Conservation (phyloP, 169 alveolate species). For the Plasmodium coatneyi region DNA sequence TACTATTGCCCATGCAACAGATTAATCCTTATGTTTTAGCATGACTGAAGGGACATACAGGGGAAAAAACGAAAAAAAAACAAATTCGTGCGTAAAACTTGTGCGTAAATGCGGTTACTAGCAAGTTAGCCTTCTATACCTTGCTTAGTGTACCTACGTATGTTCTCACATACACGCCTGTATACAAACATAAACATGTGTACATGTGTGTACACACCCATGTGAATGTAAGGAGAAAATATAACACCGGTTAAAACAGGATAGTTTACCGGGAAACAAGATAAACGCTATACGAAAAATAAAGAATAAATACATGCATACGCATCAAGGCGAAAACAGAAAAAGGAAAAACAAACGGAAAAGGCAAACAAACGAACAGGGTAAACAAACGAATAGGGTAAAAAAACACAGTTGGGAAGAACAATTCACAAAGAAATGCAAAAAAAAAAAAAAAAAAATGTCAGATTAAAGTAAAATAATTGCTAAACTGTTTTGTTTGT, state of each 20-base stretch:
- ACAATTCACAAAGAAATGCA: not conserved
- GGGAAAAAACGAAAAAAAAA: not conserved
- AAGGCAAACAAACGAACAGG: not conserved
- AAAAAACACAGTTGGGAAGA: not conserved
- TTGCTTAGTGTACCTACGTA: not conserved
- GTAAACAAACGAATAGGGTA: not conserved
- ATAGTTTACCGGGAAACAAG: not conserved
- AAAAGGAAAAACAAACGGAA: not conserved
- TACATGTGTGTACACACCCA: not conserved
- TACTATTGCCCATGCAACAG: not conserved
- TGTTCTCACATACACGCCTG: not conserved
- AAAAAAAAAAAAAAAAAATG: not conserved
- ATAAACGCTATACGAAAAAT: not conserved
- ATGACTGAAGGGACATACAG: not conserved
- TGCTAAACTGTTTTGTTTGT: not conserved
- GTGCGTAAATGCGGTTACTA: not conserved
- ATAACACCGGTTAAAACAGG: conserved; percentile 4
- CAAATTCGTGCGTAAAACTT: not conserved
- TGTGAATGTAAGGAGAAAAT: not conserved
- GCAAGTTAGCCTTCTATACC: not conserved
- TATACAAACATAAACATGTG: not conserved
- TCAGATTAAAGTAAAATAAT: not conserved
- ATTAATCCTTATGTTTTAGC: conserved; percentile 1
- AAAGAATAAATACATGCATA: not conserved
- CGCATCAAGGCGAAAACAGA: not conserved